Percentiles rank a stretch among this genome's conserved stretches.
Conservation (phyloP, 805 yeast genomes). For the Kazachstania martiniae region DNA sequence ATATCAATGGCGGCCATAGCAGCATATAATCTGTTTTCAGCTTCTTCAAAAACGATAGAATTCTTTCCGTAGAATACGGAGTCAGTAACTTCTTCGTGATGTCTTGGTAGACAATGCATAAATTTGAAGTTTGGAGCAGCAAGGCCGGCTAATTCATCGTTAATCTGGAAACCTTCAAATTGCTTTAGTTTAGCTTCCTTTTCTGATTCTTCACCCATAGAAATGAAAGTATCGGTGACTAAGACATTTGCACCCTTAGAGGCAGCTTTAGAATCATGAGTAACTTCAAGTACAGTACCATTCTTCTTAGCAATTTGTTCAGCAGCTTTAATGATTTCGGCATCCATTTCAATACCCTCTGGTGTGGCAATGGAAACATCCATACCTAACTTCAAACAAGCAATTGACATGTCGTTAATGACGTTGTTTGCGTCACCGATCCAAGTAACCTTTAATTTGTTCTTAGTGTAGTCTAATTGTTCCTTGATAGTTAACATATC, state of each 20-base stretch:
- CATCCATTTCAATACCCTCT: slow-evolving; percentile 35
- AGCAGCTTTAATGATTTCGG: slow-evolving; percentile 45
- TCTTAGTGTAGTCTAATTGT: slow-evolving; percentile 24
- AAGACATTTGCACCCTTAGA: slow-evolving; percentile 64
- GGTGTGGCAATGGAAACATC: slow-evolving; percentile 27
- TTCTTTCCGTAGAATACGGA: slow-evolving; percentile 78
- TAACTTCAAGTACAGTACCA: slow-evolving; percentile 42
- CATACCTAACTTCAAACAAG: slow-evolving; percentile 76
- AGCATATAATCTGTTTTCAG: slow-evolving; percentile 91
- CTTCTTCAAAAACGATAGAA: slow-evolving; percentile 88
- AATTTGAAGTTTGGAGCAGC: slow-evolving; percentile 75
- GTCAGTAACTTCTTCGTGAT: slow-evolving; percentile 86
- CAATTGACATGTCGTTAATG: slow-evolving; percentile 84
- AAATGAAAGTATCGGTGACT: slow-evolving; percentile 94
- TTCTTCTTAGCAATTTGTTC: slow-evolving; percentile 38
- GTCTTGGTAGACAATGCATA: slow-evolving; percentile 98
- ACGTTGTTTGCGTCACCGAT: slow-evolving; percentile 96
- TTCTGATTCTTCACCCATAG: slow-evolving; percentile 94
- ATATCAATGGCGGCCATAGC: slow-evolving; percentile 91
- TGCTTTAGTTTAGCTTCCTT: slow-evolving; percentile 60
- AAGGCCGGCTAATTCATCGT: slow-evolving; percentile 44
- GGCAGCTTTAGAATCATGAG: slow-evolving; percentile 69
- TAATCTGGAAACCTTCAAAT: slow-evolving; percentile 81
- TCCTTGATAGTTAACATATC: slow-evolving; percentile 83
- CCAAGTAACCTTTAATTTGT: slow-evolving; percentile 74